Conservation (phyloP, 179 eudicot genomes). For the Drosera spatulata region DNA sequence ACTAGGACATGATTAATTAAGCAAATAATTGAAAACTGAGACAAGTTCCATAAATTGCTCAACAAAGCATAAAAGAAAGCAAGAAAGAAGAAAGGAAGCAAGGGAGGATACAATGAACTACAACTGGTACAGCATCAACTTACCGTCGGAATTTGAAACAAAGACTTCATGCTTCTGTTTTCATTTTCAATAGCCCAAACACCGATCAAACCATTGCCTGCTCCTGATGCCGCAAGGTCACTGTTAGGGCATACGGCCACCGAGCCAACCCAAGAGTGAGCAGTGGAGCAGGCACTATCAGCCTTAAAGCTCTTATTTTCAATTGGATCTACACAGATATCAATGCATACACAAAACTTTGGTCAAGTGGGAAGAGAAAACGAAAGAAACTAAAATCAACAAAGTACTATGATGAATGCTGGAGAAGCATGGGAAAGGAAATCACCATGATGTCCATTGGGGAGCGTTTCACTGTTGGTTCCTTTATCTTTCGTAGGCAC, state of each 20-base stretch:
- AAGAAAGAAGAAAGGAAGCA: neutral
- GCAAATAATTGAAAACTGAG: too few relatives aligned
- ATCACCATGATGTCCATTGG: conserved; percentile 66
- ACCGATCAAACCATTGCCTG: conserved; percentile 77
- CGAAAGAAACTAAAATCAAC: neutral
- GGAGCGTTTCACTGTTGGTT: conserved; percentile 22
- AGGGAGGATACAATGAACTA: neutral
- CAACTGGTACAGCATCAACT: conserved; percentile 9
- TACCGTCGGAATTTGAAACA: conserved; percentile 82
- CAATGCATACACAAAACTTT: neutral
- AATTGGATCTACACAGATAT: conserved; percentile 25
- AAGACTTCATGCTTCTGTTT: conserved; percentile 54
- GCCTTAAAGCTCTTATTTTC: conserved; percentile 13
- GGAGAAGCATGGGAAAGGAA: neutral
- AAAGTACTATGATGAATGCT: neutral
- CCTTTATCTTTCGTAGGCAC: conserved; percentile 17
- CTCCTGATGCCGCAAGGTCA: conserved; percentile 97
- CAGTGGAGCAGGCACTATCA: conserved; percentile 25
- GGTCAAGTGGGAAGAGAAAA: neutral
- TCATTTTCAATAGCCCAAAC: conserved; percentile 81
- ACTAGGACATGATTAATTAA: too few relatives aligned
- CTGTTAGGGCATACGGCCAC: conserved; percentile 73
- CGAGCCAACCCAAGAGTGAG: conserved; percentile 78
- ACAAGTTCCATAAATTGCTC: too few relatives aligned
- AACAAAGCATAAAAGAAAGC: neutral